Conservation (phyloP, 345 rosid species). For the Cardiospermum halicacabum region DNA sequence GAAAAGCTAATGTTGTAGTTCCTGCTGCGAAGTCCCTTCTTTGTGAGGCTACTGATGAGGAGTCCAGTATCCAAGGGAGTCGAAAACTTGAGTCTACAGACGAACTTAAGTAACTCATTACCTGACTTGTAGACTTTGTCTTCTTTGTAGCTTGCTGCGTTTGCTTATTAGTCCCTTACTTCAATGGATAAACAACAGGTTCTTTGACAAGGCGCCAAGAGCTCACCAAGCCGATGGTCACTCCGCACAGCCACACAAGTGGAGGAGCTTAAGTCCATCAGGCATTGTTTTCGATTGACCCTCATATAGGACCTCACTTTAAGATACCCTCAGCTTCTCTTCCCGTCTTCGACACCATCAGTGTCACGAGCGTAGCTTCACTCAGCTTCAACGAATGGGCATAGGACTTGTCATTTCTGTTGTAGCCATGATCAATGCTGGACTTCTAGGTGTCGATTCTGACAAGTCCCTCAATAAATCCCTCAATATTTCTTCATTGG, state of each 20-base stretch:
- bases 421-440: slow-evolving; percentile 68
- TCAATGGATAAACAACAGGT: slow-evolving; percentile 32
- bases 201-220: slow-evolving; percentile 85
- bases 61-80: slow-evolving; percentile 70
- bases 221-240: slow-evolving; percentile 52
- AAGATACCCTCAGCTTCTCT: slow-evolving; percentile 92
- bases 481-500: slow-evolving; percentile 85
- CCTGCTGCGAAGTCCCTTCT: slow-evolving; percentile 72
- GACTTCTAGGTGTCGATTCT: slow-evolving; percentile 65
- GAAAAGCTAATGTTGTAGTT: slow-evolving; percentile 54
- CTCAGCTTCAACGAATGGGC: slow-evolving; percentile 92
- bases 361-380: slow-evolving; percentile 87
- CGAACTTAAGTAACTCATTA: slow-evolving; percentile 34
- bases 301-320: slow-evolving; percentile 70
- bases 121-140: neutral
- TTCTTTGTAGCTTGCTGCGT: neutral
- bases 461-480: too few relatives aligned
- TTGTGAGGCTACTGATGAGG: slow-evolving; percentile 61
- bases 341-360: slow-evolving; percentile 73
- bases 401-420: slow-evolving; percentile 78
- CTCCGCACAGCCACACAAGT: slow-evolving; percentile 91
- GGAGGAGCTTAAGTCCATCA: slow-evolving; percentile 81
- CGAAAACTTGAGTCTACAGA: slow-evolving; percentile 73
- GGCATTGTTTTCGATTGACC: slow-evolving; percentile 86
- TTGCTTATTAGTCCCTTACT: neutral